Conservation (phyloP, 192 early-diverging fungal genomes). For the Coemansia sp. region DNA sequence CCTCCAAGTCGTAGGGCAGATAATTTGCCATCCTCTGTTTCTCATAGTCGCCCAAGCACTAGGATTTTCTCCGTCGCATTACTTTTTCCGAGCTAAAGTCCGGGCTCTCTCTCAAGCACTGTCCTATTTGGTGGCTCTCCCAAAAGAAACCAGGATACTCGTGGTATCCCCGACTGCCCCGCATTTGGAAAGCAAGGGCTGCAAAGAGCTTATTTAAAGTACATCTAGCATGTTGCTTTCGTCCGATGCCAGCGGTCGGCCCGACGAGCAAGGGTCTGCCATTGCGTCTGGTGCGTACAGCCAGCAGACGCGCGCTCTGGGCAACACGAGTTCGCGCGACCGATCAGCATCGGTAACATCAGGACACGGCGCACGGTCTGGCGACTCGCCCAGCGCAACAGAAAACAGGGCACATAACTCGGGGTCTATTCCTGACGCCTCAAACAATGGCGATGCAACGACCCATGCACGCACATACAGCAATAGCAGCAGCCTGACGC, state of each 20-base stretch:
- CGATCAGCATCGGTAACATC: conserved; percentile 1
- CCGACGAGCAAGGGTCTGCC: neutral
- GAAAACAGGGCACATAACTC: neutral
- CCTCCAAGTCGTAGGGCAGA: neutral
- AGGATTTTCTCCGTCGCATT: neutral
- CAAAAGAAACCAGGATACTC: neutral
- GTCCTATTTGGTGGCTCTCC: neutral
- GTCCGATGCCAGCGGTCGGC: neutral
- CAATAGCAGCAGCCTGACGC: conserved; percentile 16
- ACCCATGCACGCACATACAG: conserved; percentile 18
- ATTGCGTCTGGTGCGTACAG: neutral
- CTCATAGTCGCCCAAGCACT: neutral
- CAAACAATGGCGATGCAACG: conserved; percentile 1
- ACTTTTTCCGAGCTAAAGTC: neutral
- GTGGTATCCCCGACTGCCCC: neutral
- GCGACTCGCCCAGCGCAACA: neutral
- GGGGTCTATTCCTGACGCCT: neutral
- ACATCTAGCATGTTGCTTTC: conserved; percentile 7
- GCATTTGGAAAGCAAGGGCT: neutral
- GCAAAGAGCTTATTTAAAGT: neutral
- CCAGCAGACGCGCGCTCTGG: neutral
- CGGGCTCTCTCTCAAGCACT: neutral
- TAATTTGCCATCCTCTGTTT: neutral
- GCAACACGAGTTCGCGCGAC: neutral
- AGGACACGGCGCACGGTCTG: neutral